Percentiles rank a stretch among this genome's conserved stretches.
Evolutionary conservation across 306 rosid species (phyloP).

Genomic region (Erythrophleum fordii): DNA sequence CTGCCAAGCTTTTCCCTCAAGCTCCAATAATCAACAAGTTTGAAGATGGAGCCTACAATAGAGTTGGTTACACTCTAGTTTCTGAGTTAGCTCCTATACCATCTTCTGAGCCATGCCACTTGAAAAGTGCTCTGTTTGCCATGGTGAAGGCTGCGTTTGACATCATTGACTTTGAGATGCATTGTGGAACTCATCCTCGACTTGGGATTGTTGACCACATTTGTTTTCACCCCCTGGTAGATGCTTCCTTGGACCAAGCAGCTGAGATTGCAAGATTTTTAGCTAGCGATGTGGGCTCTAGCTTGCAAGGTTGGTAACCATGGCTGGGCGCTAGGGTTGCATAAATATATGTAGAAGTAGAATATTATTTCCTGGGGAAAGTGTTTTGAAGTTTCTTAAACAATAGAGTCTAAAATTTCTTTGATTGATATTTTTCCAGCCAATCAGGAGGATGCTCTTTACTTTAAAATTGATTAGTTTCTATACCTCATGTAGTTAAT

Average conservation of each 20-base stretch:
- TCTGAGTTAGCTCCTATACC: constrained; percentile 53
- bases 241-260: constrained; percentile 68
- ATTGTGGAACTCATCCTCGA: constrained; percentile 87
- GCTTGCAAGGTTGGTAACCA: constrained; percentile 71
- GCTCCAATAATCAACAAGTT: constrained; percentile 78
- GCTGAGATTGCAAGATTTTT: constrained; percentile 66
- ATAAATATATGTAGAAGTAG: background rate
- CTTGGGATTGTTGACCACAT: constrained; percentile 90
- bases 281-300: constrained; percentile 63
- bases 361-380: constrained; percentile 3
- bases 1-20: constrained; percentile 65
- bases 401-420: background rate
- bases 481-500: background rate
- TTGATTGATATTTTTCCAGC: background rate
- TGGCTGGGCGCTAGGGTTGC: background rate
- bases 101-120: constrained; percentile 45
- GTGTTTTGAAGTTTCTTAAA: background rate
- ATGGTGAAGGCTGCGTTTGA: constrained; percentile 85
- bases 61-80: constrained; percentile 91
- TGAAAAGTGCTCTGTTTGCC: constrained; percentile 68
- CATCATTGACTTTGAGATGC: constrained; percentile 61
- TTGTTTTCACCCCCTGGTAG: constrained; percentile 79
- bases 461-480: background rate
- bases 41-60: constrained; percentile 77
- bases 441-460: background rate